phyloP scores from a whole-genome alignment of 2,329 filamentous ascomycete species.

The Calonectria pseudoturangicola region DNA sequence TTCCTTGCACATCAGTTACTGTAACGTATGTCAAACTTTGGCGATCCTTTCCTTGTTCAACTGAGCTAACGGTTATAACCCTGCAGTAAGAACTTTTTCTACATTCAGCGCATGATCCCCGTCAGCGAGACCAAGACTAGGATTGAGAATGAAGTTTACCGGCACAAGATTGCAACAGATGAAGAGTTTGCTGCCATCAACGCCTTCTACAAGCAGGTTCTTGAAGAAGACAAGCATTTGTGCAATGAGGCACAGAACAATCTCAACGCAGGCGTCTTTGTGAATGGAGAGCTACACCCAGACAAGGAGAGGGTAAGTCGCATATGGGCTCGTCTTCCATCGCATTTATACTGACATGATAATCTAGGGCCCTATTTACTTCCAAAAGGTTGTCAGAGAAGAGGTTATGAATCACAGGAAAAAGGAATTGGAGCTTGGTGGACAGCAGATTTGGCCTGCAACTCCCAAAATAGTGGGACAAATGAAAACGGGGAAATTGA shows the following conservation, averaged over 20 bases:
- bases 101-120: slow-evolving; percentile 77
- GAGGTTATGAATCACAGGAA: slow-evolving; percentile 66
- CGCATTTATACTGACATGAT: too few species aligned
- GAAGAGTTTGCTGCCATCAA: slow-evolving; percentile 74
- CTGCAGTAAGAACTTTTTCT: slow-evolving; percentile 75
- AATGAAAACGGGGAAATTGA: slow-evolving; percentile 51
- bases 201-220: slow-evolving; percentile 76
- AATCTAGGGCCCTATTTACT: slow-evolving; percentile 68
- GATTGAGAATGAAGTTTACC: slow-evolving; percentile 78
- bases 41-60: background rate
- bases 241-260: slow-evolving; percentile 76
- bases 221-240: slow-evolving; percentile 79
- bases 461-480: slow-evolving; percentile 44
- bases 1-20: slow-evolving; percentile 69
- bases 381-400: slow-evolving; percentile 68
- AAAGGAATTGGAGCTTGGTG: slow-evolving; percentile 63
- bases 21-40: slow-evolving; percentile 63
- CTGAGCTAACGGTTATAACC: background rate
- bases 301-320: slow-evolving; percentile 70
- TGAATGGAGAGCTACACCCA: slow-evolving; percentile 78
- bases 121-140: slow-evolving; percentile 67
- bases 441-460: slow-evolving; percentile 69
- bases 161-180: slow-evolving; percentile 74
- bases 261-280: slow-evolving; percentile 75
- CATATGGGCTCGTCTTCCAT: background rate